phyloP scores from a whole-genome alignment of 345 rosid genomes.

The Gynandropsis gynandra region DNA sequence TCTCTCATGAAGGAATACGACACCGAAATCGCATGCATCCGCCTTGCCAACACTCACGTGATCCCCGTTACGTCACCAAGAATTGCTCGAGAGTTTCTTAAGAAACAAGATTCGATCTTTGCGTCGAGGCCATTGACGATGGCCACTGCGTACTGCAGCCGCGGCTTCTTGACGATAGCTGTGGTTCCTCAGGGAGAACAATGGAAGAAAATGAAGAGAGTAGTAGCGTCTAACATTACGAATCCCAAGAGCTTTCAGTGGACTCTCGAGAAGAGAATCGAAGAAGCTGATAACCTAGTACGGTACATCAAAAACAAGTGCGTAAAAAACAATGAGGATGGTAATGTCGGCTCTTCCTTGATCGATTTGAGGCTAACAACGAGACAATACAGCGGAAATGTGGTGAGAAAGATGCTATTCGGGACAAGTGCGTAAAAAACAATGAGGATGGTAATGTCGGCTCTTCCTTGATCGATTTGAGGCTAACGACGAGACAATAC shows the following conservation, averaged over 20 bases:
- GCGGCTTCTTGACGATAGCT: constrained; percentile 29
- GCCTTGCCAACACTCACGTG: constrained; percentile 32
- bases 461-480: constrained; percentile 23
- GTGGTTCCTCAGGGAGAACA: constrained; percentile 35
- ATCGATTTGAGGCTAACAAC: constrained; percentile 31
- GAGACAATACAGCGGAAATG: constrained; percentile 39
- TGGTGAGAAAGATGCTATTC: constrained; percentile 35
- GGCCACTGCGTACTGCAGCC: constrained; percentile 18
- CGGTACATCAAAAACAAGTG: constrained; percentile 28
- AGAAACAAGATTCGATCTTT: constrained; percentile 34
- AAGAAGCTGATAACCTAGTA: constrained; percentile 42
- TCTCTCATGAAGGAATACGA: constrained; percentile 28
- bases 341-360: neutral
- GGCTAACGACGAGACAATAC: constrained; percentile 31
- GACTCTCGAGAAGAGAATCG: constrained; percentile 20
- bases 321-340: neutral
- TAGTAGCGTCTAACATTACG: constrained; percentile 25
- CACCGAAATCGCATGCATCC: constrained; percentile 38
- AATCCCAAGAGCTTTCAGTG: constrained; percentile 15
- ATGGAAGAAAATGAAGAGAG: constrained; percentile 43
- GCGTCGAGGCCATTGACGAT: constrained; percentile 32
- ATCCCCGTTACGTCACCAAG: constrained; percentile 34
- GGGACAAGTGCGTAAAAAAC: too few species aligned
- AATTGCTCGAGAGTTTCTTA: constrained; percentile 34
- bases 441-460: too few species aligned